These are phyloP conservation scores for Termitomyces sp. DNA, from an alignment of 768 basidiomycete species.

Conservation along the genomic window DNA sequence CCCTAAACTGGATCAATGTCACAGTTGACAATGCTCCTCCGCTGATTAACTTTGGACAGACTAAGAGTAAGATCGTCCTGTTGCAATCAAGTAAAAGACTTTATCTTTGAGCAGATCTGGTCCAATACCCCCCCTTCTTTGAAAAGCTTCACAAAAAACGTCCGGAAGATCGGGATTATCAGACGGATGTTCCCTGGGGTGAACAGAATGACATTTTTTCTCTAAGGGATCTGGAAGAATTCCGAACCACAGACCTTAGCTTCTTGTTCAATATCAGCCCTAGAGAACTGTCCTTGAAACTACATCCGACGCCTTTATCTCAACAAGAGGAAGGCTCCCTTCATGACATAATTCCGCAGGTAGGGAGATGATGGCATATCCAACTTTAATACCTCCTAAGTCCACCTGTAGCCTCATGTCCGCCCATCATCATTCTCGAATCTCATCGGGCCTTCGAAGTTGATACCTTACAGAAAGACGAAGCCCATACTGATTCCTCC, in stretches of 20 bases:
- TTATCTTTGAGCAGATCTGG: not conserved
- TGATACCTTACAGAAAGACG: constrained; percentile 30
- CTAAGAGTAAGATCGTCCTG: not conserved
- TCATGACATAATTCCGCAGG: constrained; percentile 41
- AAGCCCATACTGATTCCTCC: constrained; percentile 34
- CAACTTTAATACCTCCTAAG: constrained; percentile 7
- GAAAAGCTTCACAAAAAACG: not conserved
- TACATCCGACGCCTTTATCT: not conserved
- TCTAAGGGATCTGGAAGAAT: constrained; percentile 41
- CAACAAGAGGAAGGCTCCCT: constrained; percentile 27
- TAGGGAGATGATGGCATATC: constrained; percentile 24
- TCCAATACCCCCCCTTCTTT: constrained; percentile 7
- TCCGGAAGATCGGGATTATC: not conserved
- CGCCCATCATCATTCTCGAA: constrained; percentile 23
- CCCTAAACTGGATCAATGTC: not conserved
- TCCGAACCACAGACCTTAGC: constrained; percentile 31
- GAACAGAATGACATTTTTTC: constrained; percentile 32
- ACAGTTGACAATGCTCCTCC: not conserved
- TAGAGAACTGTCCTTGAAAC: not conserved
- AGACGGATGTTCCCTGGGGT: constrained; percentile 34
- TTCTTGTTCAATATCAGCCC: not conserved
- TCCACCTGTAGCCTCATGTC: constrained; percentile 31
- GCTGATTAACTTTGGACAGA: not conserved
- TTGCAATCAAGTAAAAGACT: no score
- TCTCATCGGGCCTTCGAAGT: constrained; percentile 16